Evolutionary conservation across 768 basidiomycete genomes (phyloP), one percentile per base, ranked within the genome.

Genomic region (Gyrodon lividus): DNA sequence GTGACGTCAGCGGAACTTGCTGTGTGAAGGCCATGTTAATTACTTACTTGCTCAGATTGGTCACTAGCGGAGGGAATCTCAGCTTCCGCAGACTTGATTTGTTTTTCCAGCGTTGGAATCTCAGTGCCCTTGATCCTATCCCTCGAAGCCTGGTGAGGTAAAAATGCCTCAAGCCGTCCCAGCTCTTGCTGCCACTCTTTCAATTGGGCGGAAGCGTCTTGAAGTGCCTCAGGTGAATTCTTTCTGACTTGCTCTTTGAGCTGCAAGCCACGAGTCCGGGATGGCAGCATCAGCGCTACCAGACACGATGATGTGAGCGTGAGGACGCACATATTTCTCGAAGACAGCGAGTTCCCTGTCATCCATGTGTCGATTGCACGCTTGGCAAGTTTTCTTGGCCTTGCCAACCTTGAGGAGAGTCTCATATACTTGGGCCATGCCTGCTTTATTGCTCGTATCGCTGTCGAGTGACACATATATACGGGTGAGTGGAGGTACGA

Each of bases 321-420:
- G 37, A 46, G 19, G 19, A 52, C 84, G 46, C 50, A 90, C 92
- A 60, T 83, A 83, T 70, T 77, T 79, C 66, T 94, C 87, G 54
- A 94, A 89, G 0, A 77, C 74, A 0, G 70, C 69, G 41, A 80
- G 58, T 39, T 85, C 84, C 2, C 65, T 61, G 23, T 78, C 77
- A 19, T 78, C 71, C 62, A 98, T 70, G 34, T 74, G 74, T 1
- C 94, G 81, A 59, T 84, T 82, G 64, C 96, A 98, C 7, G 83
- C 84, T 10, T 80, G 74, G 61, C 96, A 99, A 0, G 75, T 67
- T 61, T 87, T 84, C 55, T 85, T 80, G 44, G 75, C 71, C 62
- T 80, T 80, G 30, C 87, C 90, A 1, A 69, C 66, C 14, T 72
- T 69, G 35, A 92, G 74, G 26, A 90, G 59, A 1, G 66, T 64